Percentiles rank a stretch among this genome's conserved stretches.
These are phyloP conservation scores for Suillus alpinus DNA, from an alignment of 768 basidiomycete genomes.

Conservation along the genomic window DNA sequence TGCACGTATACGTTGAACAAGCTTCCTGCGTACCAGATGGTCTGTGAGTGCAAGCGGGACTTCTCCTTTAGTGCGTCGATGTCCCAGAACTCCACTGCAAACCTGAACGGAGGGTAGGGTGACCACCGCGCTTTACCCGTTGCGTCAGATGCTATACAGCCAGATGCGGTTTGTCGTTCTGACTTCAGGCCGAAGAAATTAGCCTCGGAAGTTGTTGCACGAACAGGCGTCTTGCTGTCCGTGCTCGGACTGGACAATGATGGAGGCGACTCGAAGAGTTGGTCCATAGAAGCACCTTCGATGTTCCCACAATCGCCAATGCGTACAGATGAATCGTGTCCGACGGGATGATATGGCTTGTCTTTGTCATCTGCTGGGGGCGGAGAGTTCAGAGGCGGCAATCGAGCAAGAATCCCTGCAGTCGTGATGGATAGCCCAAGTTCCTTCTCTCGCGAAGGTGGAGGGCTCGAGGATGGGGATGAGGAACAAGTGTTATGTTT, in stretches of 20 bases:
- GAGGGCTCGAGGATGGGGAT: conserved; percentile 36
- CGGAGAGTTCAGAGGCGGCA: conserved; percentile 21
- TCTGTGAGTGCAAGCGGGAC: conserved; percentile 76
- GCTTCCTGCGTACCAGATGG: conserved; percentile 88
- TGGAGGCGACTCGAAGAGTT: conserved; percentile 51
- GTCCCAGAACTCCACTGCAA: conserved; percentile 90
- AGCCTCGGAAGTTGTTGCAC: conserved; percentile 39
- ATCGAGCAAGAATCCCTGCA: conserved; percentile 43
- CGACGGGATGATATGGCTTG: conserved; percentile 60
- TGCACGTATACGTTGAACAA: conserved; percentile 90
- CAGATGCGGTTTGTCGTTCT: conserved; percentile 38
- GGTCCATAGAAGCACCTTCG: conserved; percentile 62
- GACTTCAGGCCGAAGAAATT: conserved; percentile 65
- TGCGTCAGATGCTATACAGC: conserved; percentile 41
- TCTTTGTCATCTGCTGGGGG: conserved; percentile 19
- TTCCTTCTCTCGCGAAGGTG: conserved; percentile 49
- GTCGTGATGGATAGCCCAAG: conserved; percentile 61
- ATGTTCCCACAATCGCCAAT: conserved; percentile 66
- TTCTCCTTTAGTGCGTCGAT: conserved; percentile 82
- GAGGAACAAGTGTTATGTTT: conserved; percentile 23
- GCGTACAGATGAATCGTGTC: conserved; percentile 66
- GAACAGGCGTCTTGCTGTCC: conserved; percentile 24
- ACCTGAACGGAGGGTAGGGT: conserved; percentile 76
- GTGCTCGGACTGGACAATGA: conserved; percentile 14
- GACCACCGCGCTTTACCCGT: conserved; percentile 57